Base-by-base conservation (phyloP, 2,329 filamentous ascomycete genomes). In the Microdochium trichocladiopsis region DNA sequence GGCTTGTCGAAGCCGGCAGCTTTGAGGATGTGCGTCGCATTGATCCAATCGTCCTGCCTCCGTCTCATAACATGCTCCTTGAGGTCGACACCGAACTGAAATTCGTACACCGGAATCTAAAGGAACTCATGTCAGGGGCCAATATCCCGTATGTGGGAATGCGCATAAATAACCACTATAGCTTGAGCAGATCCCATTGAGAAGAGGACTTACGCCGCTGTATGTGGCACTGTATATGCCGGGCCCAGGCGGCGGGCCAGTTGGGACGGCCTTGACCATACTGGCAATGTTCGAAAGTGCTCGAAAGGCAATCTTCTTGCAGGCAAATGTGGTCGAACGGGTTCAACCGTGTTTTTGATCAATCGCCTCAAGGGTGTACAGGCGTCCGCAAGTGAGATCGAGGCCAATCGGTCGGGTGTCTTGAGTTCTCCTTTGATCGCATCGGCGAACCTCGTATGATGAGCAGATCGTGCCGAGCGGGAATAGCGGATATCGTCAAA, bases 1-100 rank as follows among this genome's bases (percentile, higher is more conserved):
- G 94, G 94, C 71, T 99, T 99, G 71, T 99, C 94, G 65, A 96
- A 96, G 52, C 93, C 93, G 56, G 94, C 94, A 41, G 95, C 90
- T 67, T 99, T 99, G 49, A 99, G 76, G 55, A 99, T 97, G 66
- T 99, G 94, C 51, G 94, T 99, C n/a, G 94, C 94, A 76, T 99
- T 99, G 73, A 99, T 94, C 91, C 93, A 99, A 71, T 97, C 85
- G 69, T 99, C 94, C 51, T 84, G 82, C 55, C 93, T 85, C 50
- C 94, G 84, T 69, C 94, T 87, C 94, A 99, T 99, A 58, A 97
- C 88, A 88, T 96, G 90, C 63, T 87, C 82, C 66, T 87, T 85
- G 28, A 84, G 66, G 66, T 95, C 90, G 59, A 77, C 78, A 33
- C 86, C 90, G 61, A 95, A 86, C 67, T 95, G 91, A 71, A 84